Evolutionary conservation across 148 eudicot species (phyloP).

Genomic region (Cornus kousa): DNA sequence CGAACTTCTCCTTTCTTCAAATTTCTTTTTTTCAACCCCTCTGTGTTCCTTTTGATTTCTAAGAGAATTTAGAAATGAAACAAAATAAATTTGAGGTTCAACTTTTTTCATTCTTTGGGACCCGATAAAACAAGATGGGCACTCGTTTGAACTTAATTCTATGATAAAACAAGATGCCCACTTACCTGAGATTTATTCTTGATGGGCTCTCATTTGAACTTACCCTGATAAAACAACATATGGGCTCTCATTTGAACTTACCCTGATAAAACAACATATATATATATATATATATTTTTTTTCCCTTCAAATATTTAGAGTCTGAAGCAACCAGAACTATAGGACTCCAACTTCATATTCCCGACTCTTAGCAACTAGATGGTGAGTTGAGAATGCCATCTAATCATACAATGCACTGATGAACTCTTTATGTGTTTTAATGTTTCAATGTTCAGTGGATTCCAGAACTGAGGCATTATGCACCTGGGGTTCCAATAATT

Average conservation of each 20-base stretch:
- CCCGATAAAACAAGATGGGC: neutral
- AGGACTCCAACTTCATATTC: too few species aligned
- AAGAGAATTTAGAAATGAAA: neutral
- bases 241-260: too few species aligned
- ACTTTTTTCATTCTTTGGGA: neutral
- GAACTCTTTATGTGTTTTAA: conserved; percentile 4
- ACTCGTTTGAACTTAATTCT: neutral
- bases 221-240: too few species aligned
- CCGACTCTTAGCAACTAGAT: too few species aligned
- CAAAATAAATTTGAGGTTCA: neutral
- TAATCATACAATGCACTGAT: neutral
- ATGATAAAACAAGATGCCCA: neutral
- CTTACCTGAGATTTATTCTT: neutral
- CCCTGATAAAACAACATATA: too few species aligned
- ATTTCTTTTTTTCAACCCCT: neutral
- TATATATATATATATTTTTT: too few species aligned
- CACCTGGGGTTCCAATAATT: conserved; percentile 81
- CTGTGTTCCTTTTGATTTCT: neutral
- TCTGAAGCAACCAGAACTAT: too few species aligned
- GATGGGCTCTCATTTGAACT: too few species aligned
- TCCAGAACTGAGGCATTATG: conserved; percentile 87
- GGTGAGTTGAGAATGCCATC: too few species aligned
- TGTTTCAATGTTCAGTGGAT: conserved; percentile 27
- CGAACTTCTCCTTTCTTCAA: too few species aligned
- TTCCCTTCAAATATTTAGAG: too few species aligned